Evolutionary conservation across 495 filamentous ascomycete species (phyloP), one percentile per base, ranked within the genome.

Genomic region (Copromyces sp.): DNA sequence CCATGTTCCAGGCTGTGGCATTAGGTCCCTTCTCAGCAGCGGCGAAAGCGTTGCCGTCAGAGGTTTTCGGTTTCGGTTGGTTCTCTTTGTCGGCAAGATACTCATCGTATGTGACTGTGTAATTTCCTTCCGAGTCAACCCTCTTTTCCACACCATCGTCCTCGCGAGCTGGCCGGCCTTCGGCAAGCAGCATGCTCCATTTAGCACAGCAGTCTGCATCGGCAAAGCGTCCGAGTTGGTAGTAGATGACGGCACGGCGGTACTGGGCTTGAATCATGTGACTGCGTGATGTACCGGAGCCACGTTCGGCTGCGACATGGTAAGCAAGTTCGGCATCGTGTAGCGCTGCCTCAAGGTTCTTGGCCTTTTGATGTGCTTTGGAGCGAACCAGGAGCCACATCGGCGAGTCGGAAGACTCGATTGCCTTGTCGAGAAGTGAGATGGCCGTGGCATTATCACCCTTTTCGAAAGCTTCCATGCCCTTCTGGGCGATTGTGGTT

Each of bases 331-430:
- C 94, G 40, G 94, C 92, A 83, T 98, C 95, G 20, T 80, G 81
- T 11, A 98, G 88, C 0, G 95, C 92, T 1, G 88, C 82, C 4
- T 84, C 80, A 53, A 79, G 78, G 69, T 77, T 75, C 45, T 85
- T 81, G 16, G 82, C 78, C 71, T 94, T 91, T 9, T 93, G 87
- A 77, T 93, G 91, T 38, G 94, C 94, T 12, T 90, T 94, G 3
- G 93, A 92, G 37, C 96, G 93, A 79, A 95, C 91, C 73, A 97
- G 89, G 74, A 95, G 92, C 87, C 96, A 98, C 72, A 88, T 80
- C 6, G 93, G 91, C 9, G 94, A 91, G 40, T 86, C 88, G 12
- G 92, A 90, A 8, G 86, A 79, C 38, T 84, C 75, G 6, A 99
- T 82, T n/a, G 94, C 95, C 68, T 86, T 83, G n/a, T 94, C 92